phyloP scores from a whole-genome alignment of 1,284 basidiomycete genomes.

The Dichomitus squalens region DNA sequence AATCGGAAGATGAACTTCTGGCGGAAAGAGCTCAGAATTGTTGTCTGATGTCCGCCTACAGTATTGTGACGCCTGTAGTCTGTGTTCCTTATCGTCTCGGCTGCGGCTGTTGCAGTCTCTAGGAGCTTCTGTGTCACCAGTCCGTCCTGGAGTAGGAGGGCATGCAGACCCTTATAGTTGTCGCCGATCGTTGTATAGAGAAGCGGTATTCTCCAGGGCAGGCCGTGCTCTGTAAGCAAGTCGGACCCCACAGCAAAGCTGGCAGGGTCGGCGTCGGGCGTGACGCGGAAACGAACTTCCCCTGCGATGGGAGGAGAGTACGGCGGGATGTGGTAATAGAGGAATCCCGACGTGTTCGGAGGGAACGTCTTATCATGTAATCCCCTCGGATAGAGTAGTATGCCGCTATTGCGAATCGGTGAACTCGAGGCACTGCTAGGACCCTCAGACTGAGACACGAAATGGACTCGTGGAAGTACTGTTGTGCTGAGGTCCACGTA shows the following conservation, averaged over 20 bases:
- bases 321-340: not conserved
- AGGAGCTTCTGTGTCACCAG: not conserved
- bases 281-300: not conserved
- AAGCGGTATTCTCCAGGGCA: not conserved
- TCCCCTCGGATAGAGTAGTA: no score
- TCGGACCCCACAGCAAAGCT: not conserved
- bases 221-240: not conserved
- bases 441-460: conserved; percentile 15
- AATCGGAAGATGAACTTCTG: not conserved
- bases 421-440: not conserved
- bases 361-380: not conserved
- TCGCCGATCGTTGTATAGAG: not conserved
- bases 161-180: not conserved
- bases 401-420: no score
- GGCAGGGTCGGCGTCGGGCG: not conserved
- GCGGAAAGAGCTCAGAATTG: not conserved
- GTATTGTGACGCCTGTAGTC: not conserved
- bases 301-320: not conserved
- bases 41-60: not conserved
- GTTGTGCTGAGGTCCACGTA: conserved; percentile 21
- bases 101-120: not conserved
- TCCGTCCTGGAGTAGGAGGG: not conserved
- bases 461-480: conserved; percentile 27
- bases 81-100: not conserved
- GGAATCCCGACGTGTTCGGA: not conserved